phyloP scores from a whole-genome alignment of 2,329 filamentous ascomycete genomes.

The Microthyrium microscopicum region DNA sequence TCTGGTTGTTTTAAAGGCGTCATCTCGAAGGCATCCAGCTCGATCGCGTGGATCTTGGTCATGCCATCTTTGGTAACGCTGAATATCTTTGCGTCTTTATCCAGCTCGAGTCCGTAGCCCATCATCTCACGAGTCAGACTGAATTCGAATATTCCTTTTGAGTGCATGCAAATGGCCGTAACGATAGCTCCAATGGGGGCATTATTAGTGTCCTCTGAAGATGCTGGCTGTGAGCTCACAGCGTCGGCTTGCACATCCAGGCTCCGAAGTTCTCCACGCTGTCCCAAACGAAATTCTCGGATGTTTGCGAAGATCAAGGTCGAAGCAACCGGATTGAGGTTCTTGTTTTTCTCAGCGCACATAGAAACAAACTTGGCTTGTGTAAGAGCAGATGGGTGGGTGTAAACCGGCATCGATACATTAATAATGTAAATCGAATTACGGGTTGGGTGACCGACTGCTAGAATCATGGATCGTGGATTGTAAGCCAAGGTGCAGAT shows the following conservation, averaged over 20 bases:
- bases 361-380: conserved; percentile 79
- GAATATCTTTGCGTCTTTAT: too few species aligned
- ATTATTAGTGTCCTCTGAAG: conserved; percentile 29
- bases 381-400: conserved; percentile 56
- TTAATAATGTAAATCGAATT: conserved; percentile 98
- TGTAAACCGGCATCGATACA: conserved; percentile 85
- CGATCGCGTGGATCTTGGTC: too few species aligned
- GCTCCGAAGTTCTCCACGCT: conserved; percentile 74
- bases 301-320: conserved; percentile 96
- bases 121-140: conserved; percentile 12
- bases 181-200: conserved; percentile 78
- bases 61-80: too few species aligned
- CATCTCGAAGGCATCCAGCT: too few species aligned
- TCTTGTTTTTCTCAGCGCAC: conserved; percentile 43
- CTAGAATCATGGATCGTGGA: conserved; percentile 77
- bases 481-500: conserved; percentile 96
- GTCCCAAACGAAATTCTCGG: conserved; percentile 81
- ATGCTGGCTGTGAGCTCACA: too few species aligned
- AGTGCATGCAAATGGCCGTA: conserved; percentile 94
- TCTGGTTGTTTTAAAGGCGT: too few species aligned
- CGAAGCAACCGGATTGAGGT: conserved; percentile 67
- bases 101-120: too few species aligned
- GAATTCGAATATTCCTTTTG: conserved; percentile 54
- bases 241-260: conserved; percentile 70
- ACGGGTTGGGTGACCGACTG: conserved; percentile 86